A percentile compares a stretch with the other conserved stretches of the same genome.
Conservation (phyloP, 2,329 filamentous ascomycete species). For the Talaromyces sp. region DNA sequence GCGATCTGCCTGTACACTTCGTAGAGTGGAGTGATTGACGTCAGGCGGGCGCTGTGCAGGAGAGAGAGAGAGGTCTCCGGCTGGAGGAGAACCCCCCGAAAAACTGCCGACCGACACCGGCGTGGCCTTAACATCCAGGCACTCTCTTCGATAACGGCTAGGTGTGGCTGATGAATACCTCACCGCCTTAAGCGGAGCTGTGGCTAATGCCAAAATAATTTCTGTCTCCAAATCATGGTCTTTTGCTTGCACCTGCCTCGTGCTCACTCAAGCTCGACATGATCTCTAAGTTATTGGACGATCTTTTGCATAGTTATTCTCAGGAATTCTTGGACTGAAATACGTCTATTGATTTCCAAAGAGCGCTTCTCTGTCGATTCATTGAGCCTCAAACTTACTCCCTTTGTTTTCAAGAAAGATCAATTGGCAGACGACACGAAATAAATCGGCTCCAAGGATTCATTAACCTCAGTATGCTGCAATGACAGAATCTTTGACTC, state of each 20-base stretch:
- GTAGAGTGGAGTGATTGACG: constrained; percentile 15
- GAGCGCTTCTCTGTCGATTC: not conserved
- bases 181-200: constrained; percentile 8
- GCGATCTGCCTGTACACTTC: not conserved
- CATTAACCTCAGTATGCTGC: constrained; percentile 18
- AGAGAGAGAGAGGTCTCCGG: not conserved
- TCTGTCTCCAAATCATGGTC: not conserved
- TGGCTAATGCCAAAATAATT: constrained; percentile 10
- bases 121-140: not conserved
- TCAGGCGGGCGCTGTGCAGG: constrained; percentile 9
- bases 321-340: not conserved
- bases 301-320: not conserved
- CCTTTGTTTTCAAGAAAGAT: not conserved
- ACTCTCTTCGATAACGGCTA: not conserved
- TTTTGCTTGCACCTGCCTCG: not conserved
- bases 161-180: not conserved
- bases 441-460: not conserved
- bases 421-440: not conserved
- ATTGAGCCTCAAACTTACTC: not conserved
- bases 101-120: not conserved
- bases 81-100: not conserved
- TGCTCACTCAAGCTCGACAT: not conserved
- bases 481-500: constrained; percentile 40
- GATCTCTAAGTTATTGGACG: not conserved
- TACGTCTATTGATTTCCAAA: too few relatives aligned